These are phyloP conservation scores for Paecilomyces sp. DNA, from an alignment of 2,329 filamentous ascomycete genomes.

Conservation along the genomic window DNA sequence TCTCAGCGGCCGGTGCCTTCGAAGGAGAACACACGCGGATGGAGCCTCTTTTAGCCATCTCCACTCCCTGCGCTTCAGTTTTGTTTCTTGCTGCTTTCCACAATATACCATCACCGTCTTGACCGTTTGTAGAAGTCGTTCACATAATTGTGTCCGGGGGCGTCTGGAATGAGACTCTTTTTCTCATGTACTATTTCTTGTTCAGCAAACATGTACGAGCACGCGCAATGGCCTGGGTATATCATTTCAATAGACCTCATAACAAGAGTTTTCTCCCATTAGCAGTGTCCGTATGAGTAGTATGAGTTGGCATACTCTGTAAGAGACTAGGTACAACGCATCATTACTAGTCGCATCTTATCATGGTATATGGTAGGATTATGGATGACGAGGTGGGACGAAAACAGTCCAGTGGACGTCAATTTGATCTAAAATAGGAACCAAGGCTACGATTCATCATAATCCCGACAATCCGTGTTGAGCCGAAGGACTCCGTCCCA, in stretches of 20 bases:
- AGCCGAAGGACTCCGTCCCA: no score
- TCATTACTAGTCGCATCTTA: no score
- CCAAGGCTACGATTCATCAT: no score
- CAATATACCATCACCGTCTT: background rate
- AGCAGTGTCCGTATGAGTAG: background rate
- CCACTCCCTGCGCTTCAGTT: background rate
- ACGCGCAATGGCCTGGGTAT: background rate
- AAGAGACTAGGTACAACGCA: no score
- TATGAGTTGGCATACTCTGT: no score
- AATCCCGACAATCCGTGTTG: no score
- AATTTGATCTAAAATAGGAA: no score
- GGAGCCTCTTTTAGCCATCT: slow-evolving; percentile 36
- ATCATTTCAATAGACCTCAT: background rate
- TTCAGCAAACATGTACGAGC: background rate
- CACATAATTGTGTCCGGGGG: background rate
- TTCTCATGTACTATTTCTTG: background rate
- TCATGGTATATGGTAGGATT: no score
- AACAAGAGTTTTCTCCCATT: background rate
- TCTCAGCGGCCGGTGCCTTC: slow-evolving; percentile 27
- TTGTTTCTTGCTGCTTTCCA: background rate
- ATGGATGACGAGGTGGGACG: no score
- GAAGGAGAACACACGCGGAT: slow-evolving; percentile 32
- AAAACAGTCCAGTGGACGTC: no score
- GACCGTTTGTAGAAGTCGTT: background rate
- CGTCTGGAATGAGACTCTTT: background rate